These are phyloP conservation scores for Limnanthes douglasii DNA, from an alignment of 345 rosid species.

Conservation along the genomic window DNA sequence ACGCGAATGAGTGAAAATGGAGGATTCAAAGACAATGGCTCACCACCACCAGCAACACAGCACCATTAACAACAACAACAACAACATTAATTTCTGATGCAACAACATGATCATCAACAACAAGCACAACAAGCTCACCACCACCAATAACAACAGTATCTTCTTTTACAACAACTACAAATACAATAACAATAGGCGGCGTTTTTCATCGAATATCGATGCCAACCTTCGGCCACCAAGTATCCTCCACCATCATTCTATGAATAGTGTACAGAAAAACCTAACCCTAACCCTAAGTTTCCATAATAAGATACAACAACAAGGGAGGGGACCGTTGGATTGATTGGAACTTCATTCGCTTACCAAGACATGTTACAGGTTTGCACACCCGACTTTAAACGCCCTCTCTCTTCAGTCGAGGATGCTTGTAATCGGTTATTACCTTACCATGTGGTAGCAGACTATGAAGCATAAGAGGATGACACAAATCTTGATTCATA, in stretches of 20 bases:
- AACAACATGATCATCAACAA: conserved; percentile 21
- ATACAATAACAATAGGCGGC: conserved; percentile 37
- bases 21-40: conserved; percentile 38
- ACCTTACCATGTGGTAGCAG: conserved; percentile 87
- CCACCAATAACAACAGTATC: conserved; percentile 53
- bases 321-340: conserved; percentile 46
- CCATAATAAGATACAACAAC: conserved; percentile 31
- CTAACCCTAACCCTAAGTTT: conserved; percentile 21
- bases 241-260: conserved; percentile 27
- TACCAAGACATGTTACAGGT: conserved; percentile 95
- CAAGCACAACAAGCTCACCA: conserved; percentile 43
- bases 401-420: conserved; percentile 73
- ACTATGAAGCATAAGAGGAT: conserved; percentile 96
- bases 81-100: conserved; percentile 12
- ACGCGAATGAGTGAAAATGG: conserved; percentile 22
- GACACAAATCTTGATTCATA: conserved; percentile 79
- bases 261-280: conserved; percentile 20
- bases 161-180: conserved; percentile 41
- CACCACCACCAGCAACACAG: conserved; percentile 29
- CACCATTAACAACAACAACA: conserved; percentile 25
- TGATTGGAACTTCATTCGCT: conserved; percentile 76
- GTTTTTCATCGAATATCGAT: conserved; percentile 91
- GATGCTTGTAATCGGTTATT: conserved; percentile 90
- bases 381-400: conserved; percentile 77
- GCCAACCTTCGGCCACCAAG: conserved; percentile 58